phyloP scores from a whole-genome alignment of 768 basidiomycete species.

The Mrakia hoshinonis region DNA sequence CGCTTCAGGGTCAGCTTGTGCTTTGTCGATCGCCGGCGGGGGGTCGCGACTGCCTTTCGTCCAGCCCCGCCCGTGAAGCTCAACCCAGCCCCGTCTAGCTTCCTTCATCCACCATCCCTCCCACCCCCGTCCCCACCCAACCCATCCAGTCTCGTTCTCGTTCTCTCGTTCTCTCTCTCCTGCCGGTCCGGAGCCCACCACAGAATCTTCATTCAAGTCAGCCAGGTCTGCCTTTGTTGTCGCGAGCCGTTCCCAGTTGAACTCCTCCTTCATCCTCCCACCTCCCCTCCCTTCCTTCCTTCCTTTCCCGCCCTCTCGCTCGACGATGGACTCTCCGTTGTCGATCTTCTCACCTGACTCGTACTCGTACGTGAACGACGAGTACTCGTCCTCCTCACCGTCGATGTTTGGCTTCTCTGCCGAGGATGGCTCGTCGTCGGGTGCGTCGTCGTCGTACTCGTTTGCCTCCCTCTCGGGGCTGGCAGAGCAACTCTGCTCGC shows the following conservation, averaged over 20 bases:
- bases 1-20: too few species aligned
- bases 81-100: too few species aligned
- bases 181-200: too few species aligned
- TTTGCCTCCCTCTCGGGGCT: constrained; percentile 9
- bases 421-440: background rate
- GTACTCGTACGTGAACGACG: background rate
- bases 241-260: too few species aligned
- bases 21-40: too few species aligned
- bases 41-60: too few species aligned
- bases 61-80: too few species aligned
- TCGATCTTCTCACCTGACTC: background rate
- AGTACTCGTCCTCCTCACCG: background rate
- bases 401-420: background rate
- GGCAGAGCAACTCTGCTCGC: constrained; percentile 2
- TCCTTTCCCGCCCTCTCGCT: background rate
- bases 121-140: background rate
- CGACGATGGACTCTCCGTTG: background rate
- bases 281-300: constrained; percentile 1
- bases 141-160: background rate
- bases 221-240: too few species aligned
- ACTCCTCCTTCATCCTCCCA: too few species aligned
- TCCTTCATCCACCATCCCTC: background rate
- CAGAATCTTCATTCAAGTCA: too few species aligned
- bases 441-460: background rate
- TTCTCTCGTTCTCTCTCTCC: too few species aligned